Base-by-base conservation (phyloP, 2,329 filamentous ascomycete genomes). In the Spiromastix sp. region DNA sequence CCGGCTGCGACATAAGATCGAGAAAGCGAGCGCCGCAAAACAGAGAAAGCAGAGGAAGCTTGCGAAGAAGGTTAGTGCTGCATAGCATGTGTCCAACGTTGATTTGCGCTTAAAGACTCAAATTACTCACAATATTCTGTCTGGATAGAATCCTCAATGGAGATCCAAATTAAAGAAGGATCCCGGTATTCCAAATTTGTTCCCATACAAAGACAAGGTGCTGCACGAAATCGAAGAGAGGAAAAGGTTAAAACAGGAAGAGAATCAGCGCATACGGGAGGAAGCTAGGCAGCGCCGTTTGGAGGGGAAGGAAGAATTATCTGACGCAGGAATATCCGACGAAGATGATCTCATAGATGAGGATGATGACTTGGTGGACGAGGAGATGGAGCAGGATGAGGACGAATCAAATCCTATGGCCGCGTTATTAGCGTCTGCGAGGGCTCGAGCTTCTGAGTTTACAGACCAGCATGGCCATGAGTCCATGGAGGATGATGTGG, bases 151-250 rank as follows among this genome's bases (percentile, higher is more conserved):
- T 60, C 89, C 91, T 21, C 78, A 94, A 84, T 96, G 91, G 86
- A 78, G 83, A 49, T 87, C 85, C 40, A 84, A 86, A 60, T 59
- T 94, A 48, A 96, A 95, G 75, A 98, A 96, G 68, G 91, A 98
- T 52, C 91, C 89, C 16, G 91, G 91, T 32, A 95, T 98, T 43
- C 91, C 91, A 26, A 98, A 96, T 56, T 66, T 95, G 22, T 98
- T 95, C 66, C 91, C 91, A 1, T 95, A 91, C 71, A 98, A 98
- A 68, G 87, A 95, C 60, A 87, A 82, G 69, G 74, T 98, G 18
- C 73, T 98, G 21, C 78, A 87, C 39, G 86, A 98, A 62, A 93
- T 98, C 49, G 91, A 98, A 64, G 85, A 94, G 64, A 81, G 77
- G 50, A 81, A 81, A 55, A 67, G 80, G 47, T 68, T 74, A 58